Conservation (phyloP, 2,329 filamentous ascomycete species). For the Neopestalotiopsis clavispora region DNA sequence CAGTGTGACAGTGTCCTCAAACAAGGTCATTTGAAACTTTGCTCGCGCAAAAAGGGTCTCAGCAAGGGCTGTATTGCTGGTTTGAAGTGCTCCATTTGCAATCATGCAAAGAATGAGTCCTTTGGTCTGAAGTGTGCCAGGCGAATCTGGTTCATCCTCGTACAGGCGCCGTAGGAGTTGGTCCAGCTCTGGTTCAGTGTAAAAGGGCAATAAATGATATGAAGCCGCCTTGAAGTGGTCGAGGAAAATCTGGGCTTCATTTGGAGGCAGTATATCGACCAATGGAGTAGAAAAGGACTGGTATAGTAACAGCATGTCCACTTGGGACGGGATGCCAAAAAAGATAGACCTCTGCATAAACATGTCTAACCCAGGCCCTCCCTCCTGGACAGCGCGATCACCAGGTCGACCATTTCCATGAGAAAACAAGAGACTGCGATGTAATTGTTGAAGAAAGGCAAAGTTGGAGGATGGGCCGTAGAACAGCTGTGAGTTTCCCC, state of each 20-base stretch:
- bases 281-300: constrained; percentile 2
- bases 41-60: constrained; percentile 31
- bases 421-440: constrained; percentile 30
- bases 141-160: constrained; percentile 11
- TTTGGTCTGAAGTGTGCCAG: constrained; percentile 26
- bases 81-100: constrained; percentile 31
- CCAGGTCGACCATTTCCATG: constrained; percentile 21
- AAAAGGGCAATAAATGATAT: constrained; percentile 24
- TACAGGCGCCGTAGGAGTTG: constrained; percentile 26
- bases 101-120: constrained; percentile 29
- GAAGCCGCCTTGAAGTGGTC: neutral
- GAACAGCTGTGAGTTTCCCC: constrained; percentile 31
- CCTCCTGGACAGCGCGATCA: constrained; percentile 26
- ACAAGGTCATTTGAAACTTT: constrained; percentile 29
- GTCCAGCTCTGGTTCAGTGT: constrained; percentile 26
- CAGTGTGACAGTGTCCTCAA: constrained; percentile 36
- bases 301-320: constrained; percentile 21
- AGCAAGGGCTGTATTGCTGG: constrained; percentile 28
- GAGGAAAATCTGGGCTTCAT: constrained; percentile 19
- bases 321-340: constrained; percentile 33
- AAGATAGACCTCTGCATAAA: constrained; percentile 37
- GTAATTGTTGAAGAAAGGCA: constrained; percentile 36
- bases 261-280: constrained; percentile 19
- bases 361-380: constrained; percentile 30
- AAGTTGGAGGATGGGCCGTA: constrained; percentile 35